Evolutionary conservation across 2,329 filamentous ascomycete species (phyloP), one percentile per base, ranked within the genome.

Genomic region (Apiospora kogelbergensis): DNA sequence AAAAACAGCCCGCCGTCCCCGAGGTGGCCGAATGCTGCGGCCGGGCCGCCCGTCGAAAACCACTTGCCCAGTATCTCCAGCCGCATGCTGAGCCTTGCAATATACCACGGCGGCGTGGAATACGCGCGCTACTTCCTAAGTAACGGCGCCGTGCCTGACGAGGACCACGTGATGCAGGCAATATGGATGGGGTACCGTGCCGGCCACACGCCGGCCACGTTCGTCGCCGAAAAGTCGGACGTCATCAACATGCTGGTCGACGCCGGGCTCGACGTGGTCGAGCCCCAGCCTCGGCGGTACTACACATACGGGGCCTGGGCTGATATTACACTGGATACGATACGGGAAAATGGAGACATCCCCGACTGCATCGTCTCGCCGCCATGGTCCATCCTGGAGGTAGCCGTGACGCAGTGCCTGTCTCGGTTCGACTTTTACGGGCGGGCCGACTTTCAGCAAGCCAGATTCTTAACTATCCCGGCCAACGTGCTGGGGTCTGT

Each of bases 401-500:
- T 46, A 2, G 45, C n/a, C 45, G 22, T 13, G 45, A 3, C 2
- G 3, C n/a, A 46, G n/a, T 46, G 44, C n/a, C n/a, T 46, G 6
- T 10, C 10, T 7, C 13, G 1, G 9, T 4, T 11, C 9, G 45
- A 46, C 11, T 1, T 4, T 9, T 24, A 11, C n/a, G 3, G 3
- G n/a, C n/a, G n/a, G n/a, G 6, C 10, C 1, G 0, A 13, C n/a
- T 46, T 46, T 9, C 2, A 46, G 5, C 1, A 5, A 3, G 2
- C 2, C n/a, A 22, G 4, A 1, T 11, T 22, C n/a, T 1, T 11
- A 7, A 7, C n/a, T n/a, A n/a, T 2, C n/a, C n/a, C 9, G 7
- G 3, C 4, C 1, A 0, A 4, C 3, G 9, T 46, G n/a, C n/a
- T 46, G 9, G 1, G 6, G 6, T 2, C 17, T 2, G n/a, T 9